Percentiles rank a stretch among this genome's conserved stretches.
Conservation (phyloP, 768 basidiomycete genomes). For the Leucocoprinus sp. region DNA sequence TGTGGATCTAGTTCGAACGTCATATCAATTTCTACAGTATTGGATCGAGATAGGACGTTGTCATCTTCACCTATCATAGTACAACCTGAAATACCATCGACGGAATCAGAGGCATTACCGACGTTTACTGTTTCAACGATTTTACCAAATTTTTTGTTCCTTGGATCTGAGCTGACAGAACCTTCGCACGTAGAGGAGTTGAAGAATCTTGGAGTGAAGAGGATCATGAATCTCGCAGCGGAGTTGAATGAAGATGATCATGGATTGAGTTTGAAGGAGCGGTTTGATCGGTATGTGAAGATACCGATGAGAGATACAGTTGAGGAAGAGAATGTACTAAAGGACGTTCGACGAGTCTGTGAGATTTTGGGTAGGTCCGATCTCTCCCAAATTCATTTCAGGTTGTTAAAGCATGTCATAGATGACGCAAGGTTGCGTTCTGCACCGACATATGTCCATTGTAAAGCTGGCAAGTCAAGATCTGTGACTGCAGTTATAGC, state of each 20-base stretch:
- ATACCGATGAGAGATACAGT: slow-evolving; percentile 95
- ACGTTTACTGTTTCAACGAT: slow-evolving; percentile 84
- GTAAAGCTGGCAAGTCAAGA: slow-evolving; percentile 92
- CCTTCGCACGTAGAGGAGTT: slow-evolving; percentile 72
- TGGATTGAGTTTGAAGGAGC: slow-evolving; percentile 54
- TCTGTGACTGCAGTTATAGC: slow-evolving; percentile 96
- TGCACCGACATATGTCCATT: slow-evolving; percentile 90
- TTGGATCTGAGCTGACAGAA: slow-evolving; percentile 80
- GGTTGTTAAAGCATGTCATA: slow-evolving; percentile 20
- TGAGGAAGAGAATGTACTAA: slow-evolving; percentile 83
- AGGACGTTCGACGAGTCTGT: slow-evolving; percentile 78
- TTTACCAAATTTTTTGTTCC: slow-evolving; percentile 81
- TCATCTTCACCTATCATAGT: slow-evolving; percentile 60
- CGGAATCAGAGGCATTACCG: slow-evolving; percentile 46
- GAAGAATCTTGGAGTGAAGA: slow-evolving; percentile 65
- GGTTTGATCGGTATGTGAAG: slow-evolving; percentile 78
- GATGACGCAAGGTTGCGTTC: slow-evolving; percentile 90
- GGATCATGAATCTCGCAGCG: slow-evolving; percentile 85
- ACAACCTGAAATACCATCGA: slow-evolving; percentile 55
- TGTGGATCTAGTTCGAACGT: slow-evolving; percentile 2
- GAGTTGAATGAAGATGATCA: slow-evolving; percentile 80
- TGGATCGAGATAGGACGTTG: slow-evolving; percentile 2
- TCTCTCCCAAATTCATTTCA: neutral
- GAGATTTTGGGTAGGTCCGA: slow-evolving; percentile 68
- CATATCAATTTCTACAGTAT: neutral